A percentile compares a stretch with the other conserved stretches of the same genome.
phyloP scores from a whole-genome alignment of 1,284 basidiomycete species.

The Uromyces viciae-fabae region DNA sequence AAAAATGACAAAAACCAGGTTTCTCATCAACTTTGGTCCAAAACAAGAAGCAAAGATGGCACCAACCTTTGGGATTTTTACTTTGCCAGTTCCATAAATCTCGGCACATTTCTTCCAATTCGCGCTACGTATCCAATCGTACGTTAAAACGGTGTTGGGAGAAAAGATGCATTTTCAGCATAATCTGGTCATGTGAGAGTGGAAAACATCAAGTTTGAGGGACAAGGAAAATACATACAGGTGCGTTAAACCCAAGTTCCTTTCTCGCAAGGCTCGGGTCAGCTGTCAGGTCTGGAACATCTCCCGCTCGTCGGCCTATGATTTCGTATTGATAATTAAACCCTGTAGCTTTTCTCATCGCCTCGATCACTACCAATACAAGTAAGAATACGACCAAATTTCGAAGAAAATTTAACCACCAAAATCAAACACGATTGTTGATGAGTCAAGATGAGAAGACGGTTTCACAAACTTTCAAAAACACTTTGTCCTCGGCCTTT shows the following conservation, averaged over 20 bases:
- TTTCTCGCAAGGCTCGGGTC: conserved; percentile 85
- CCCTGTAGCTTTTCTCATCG: conserved; percentile 87
- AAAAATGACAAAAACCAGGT: too few species aligned
- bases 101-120: conserved; percentile 81
- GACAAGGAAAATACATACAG: conserved; percentile 50
- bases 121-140: conserved; percentile 54
- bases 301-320: conserved; percentile 84
- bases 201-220: conserved; percentile 51
- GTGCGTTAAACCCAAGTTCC: conserved; percentile 90
- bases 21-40: too few species aligned
- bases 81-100: conserved; percentile 89
- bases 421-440: too few species aligned
- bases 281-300: conserved; percentile 95
- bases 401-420: too few species aligned
- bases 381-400: conserved; percentile 59
- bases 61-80: conserved; percentile 56
- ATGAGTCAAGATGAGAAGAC: not conserved
- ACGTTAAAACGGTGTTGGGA: not conserved
- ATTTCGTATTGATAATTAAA: conserved; percentile 85
- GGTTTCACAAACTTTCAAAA: conserved; percentile 59
- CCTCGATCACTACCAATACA: conserved; percentile 63
- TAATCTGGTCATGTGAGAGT: too few species aligned
- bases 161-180: too few species aligned
- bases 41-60: not conserved
- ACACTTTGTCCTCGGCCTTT: conserved; percentile 89